These are phyloP conservation scores for Tulasnella sp. DNA, from an alignment of 768 basidiomycete genomes.

Conservation along the genomic window DNA sequence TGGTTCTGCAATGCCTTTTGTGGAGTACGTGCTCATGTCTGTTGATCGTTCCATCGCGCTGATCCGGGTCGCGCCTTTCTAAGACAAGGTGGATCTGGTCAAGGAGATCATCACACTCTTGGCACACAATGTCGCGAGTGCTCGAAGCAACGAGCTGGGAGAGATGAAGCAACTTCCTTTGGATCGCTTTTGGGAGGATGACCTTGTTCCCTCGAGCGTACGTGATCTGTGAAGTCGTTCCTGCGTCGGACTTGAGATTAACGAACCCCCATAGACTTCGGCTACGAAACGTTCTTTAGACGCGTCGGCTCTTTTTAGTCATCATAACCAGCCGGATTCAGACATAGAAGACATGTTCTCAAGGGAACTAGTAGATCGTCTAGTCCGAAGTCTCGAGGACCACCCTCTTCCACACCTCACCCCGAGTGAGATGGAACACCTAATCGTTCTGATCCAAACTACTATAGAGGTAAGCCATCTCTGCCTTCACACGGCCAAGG, in stretches of 20 bases:
- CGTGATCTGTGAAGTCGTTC: not conserved
- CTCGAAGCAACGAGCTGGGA: slow-evolving; percentile 39
- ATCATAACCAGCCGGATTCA: not conserved
- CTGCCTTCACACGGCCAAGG: not conserved
- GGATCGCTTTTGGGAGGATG: slow-evolving; percentile 58
- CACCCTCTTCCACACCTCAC: slow-evolving; percentile 71
- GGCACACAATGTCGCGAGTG: slow-evolving; percentile 48
- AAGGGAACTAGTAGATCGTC: slow-evolving; percentile 58
- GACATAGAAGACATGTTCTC: slow-evolving; percentile 56
- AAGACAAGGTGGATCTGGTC: slow-evolving; percentile 84
- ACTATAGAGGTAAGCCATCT: slow-evolving; percentile 76
- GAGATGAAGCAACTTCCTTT: slow-evolving; percentile 59
- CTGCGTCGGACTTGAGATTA: not conserved
- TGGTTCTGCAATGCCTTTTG: slow-evolving; percentile 86
- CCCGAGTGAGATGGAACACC: slow-evolving; percentile 77
- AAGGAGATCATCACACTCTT: slow-evolving; percentile 79
- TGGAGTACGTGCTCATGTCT: slow-evolving; percentile 66
- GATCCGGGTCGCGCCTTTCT: slow-evolving; percentile 19
- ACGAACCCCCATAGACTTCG: not conserved
- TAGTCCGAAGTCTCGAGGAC: slow-evolving; percentile 68
- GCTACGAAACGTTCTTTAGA: not conserved
- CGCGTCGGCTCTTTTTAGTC: not conserved
- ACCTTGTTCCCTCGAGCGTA: slow-evolving; percentile 15
- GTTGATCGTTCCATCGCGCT: slow-evolving; percentile 28
- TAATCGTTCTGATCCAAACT: slow-evolving; percentile 83